Base-by-base conservation (phyloP, 352 stramenopile species). In the Blastocystis sp. region DNA sequence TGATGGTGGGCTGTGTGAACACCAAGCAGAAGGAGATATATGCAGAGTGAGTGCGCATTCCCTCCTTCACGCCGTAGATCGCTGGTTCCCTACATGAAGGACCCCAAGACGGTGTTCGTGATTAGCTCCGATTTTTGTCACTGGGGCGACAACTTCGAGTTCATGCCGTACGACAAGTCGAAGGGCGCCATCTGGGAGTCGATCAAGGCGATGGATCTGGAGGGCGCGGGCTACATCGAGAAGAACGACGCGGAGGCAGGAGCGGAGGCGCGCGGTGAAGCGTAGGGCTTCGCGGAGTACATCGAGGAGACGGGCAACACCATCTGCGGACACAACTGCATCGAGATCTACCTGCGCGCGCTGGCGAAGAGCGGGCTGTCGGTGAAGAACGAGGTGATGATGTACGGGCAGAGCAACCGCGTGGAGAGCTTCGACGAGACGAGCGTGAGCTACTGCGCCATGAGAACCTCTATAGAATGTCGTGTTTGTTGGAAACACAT, bases 71-170 rank as follows among this genome's bases (percentile, higher is more conserved):
- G 17, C 21, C 14, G 17, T 69, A 86, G 76, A 62, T 19, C 19
- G 9, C 74, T 98, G 71, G 92, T 93, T 11, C 91, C 94, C 5
- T 96, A 96, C 89, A 89, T 98, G n/a, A 93, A 94, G 53, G 91
- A 97, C 78, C 90, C 92, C 9, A 90, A 93, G 69, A 97, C 98
- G 88, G 91, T 98, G 43, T 98, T 97, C 78, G 92, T 98, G 17
- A 92, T 98, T 89, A 98, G 94, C 90, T 97, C 93, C 9, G 96
- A 98, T 89, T 98, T 98, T 91, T 98, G 95, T 87, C 96, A 98
- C 90, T 98, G 95, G 94, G 95, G 95, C 23, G 91, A 90, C 40
- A 90, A 94, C 52, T 98, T 98, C 90, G 91, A 92, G 48, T 98
- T 97, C 89, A 92, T 96, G 86, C 92, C 92, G 3, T 91, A 94